Conservation (phyloP, 2,329 filamentous ascomycete species). For the Stagonosporopsis rhizophila region DNA sequence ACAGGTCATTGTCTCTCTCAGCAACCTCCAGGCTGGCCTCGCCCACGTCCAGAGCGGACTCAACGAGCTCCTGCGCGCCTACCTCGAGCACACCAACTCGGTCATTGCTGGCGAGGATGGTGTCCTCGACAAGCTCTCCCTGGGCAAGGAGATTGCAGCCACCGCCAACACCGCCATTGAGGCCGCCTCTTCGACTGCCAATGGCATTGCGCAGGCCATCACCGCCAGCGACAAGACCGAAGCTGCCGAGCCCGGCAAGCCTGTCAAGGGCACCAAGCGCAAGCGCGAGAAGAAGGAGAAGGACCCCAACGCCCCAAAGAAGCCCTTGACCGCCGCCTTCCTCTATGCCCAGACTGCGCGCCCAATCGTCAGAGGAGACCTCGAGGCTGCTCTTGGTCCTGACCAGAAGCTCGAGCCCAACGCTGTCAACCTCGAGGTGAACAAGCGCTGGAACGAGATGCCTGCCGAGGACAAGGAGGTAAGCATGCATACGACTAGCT, state of each 20-base stretch:
- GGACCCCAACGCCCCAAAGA: conserved; percentile 94
- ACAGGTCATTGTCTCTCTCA: conserved; percentile 78
- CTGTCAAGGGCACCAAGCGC: conserved; percentile 63
- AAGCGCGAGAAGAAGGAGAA: conserved; percentile 79
- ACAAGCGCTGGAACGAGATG: conserved; percentile 85
- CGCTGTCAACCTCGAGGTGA: conserved; percentile 86
- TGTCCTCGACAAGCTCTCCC: conserved; percentile 51
- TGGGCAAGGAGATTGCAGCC: conserved; percentile 52
- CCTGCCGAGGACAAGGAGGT: conserved; percentile 73
- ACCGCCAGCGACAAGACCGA: conserved; percentile 20
- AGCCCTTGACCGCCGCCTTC: conserved; percentile 93
- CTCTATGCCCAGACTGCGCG: conserved; percentile 91
- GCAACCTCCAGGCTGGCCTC: conserved; percentile 71
- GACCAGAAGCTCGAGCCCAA: conserved; percentile 79
- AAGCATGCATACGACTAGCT: conserved; percentile 29
- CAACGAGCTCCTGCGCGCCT: conserved; percentile 80
- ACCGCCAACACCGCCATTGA: conserved; percentile 41
- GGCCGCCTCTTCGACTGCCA: conserved; percentile 32
- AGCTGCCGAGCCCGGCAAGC: conserved; percentile 24
- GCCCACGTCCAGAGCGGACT: conserved; percentile 62
- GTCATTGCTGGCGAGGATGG: conserved; percentile 62
- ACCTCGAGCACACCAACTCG: conserved; percentile 86
- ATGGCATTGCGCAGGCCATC: conserved; percentile 30
- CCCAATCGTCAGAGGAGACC: conserved; percentile 77
- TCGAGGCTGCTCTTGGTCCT: conserved; percentile 56